phyloP scores from a whole-genome alignment of 2,329 filamentous ascomycete genomes.

The Aureobasidium subglaciale region DNA sequence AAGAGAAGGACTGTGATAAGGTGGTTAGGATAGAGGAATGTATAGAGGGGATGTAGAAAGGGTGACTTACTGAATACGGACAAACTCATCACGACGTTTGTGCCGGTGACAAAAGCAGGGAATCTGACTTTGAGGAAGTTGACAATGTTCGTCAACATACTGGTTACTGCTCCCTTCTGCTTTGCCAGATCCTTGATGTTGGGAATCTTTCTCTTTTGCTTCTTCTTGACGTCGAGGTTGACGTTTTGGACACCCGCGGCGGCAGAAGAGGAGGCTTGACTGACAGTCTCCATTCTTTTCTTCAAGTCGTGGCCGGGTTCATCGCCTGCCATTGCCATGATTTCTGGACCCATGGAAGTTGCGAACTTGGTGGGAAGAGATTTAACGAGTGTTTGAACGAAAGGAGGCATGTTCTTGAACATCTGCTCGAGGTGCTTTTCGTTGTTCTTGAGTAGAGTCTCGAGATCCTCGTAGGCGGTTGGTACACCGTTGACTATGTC shows the following conservation, averaged over 20 bases:
- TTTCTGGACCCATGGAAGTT: slow-evolving; percentile 66
- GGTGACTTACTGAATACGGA: slow-evolving; percentile 56
- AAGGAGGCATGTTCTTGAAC: slow-evolving; percentile 62
- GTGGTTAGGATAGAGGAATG: slow-evolving; percentile 33
- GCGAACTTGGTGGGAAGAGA: slow-evolving; percentile 78
- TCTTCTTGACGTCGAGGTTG: slow-evolving; percentile 16
- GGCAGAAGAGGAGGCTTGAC: slow-evolving; percentile 19
- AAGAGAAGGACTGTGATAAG: slow-evolving; percentile 63
- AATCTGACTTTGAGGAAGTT: slow-evolving; percentile 80
- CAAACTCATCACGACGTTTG: slow-evolving; percentile 85
- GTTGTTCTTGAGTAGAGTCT: slow-evolving; percentile 56
- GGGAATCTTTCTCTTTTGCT: slow-evolving; percentile 57
- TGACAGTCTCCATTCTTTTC: slow-evolving; percentile 27
- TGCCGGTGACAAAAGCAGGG: slow-evolving; percentile 76
- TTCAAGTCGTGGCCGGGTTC: slow-evolving; percentile 46
- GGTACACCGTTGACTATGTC: slow-evolving; percentile 89
- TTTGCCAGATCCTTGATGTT: slow-evolving; percentile 73
- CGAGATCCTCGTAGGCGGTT: slow-evolving; percentile 87
- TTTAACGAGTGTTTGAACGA: slow-evolving; percentile 79
- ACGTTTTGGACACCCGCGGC: not conserved
- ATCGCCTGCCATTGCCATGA: slow-evolving; percentile 72
- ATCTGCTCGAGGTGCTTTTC: slow-evolving; percentile 57
- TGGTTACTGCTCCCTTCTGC: slow-evolving; percentile 78
- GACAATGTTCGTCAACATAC: slow-evolving; percentile 83
- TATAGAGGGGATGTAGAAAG: slow-evolving; percentile 47